A percentile compares a stretch with the other conserved stretches of the same genome.
phyloP scores from a whole-genome alignment of 768 basidiomycete genomes.

The Pisolithus tinctorius region DNA sequence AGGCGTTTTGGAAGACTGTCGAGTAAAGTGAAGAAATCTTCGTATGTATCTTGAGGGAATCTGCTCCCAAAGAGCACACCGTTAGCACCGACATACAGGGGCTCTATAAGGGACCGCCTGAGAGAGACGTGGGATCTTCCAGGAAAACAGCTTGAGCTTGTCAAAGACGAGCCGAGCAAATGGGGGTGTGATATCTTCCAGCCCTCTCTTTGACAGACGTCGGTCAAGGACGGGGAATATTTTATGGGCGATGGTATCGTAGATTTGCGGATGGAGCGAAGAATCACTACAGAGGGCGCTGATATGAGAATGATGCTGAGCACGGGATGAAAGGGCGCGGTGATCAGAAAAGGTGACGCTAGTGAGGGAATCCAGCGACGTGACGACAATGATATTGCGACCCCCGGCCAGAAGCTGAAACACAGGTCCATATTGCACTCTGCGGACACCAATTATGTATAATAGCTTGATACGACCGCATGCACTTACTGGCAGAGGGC shows the following conservation, averaged over 20 bases:
- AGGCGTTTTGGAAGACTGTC: conserved; percentile 16
- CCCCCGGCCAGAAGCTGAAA: conserved; percentile 15
- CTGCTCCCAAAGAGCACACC: conserved; percentile 11
- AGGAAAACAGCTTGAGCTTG: conserved; percentile 6
- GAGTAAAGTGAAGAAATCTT: conserved; percentile 14
- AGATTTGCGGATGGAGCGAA: conserved; percentile 3
- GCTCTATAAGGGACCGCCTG: conserved; percentile 9
- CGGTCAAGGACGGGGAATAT: conserved; percentile 19
- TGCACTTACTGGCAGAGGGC: conserved; percentile 13
- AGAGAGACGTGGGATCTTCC: conserved; percentile 8
- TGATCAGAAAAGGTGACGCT: conserved; percentile 4
- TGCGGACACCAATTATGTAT: background rate
- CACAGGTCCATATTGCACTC: conserved; percentile 9
- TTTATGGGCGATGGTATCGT: conserved; percentile 11
- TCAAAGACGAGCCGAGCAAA: conserved; percentile 11
- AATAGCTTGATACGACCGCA: too few species aligned
- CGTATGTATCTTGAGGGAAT: conserved; percentile 15
- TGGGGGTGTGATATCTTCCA: conserved; percentile 6
- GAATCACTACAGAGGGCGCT: conserved; percentile 9
- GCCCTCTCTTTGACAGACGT: conserved; percentile 6
- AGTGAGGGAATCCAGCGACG: conserved; percentile 10
- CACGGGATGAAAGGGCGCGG: conserved; percentile 7
- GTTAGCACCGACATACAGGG: conserved; percentile 15
- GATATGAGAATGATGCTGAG: conserved; percentile 8
- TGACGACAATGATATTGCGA: conserved; percentile 11